Evolutionary conservation across 208 protist species (phyloP), one percentile per base, ranked within the genome.

Genomic region (Plasmodiophora brassicae): DNA sequence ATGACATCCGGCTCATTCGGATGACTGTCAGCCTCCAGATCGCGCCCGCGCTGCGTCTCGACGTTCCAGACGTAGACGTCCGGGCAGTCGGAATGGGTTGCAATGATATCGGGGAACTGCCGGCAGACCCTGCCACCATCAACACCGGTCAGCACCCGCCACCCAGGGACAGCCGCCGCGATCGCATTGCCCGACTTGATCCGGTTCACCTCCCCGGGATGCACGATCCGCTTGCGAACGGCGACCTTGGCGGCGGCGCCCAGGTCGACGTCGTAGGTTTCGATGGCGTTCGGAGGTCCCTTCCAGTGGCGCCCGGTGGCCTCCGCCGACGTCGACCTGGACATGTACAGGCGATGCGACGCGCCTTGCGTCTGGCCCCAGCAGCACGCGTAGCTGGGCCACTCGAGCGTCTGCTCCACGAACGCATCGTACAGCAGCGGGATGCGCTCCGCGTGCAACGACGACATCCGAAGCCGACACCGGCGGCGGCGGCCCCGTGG

Each of bases 141-240:
- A 28, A 57, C 25, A 28, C 25, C 14, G 25, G 14, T 57, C 50
- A 25, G 25, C 50, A n/a, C n/a, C n/a, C n/a, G n/a, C n/a, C n/a
- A n/a, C n/a, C n/a, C n/a, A 57, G 25, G 25, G 25, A 14, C 25
- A 57, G 50, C 50, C 25, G 65, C 20, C 32, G 41, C 20, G 41
- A 78, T 78, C 5, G 65, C 65, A 78, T 38, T 14, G 50, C 14
- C n/a, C 20, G 32, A 78, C 65, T 38, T n/a, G n/a, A 78, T 78
- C 65, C 65, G 65, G n/a, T 78, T 78, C 5, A 78, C 65, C 41
- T 78, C 65, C 10, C 65, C 65, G n/a, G 65, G 65, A 38, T 78
- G 65, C 20, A 78, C n/a, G n/a, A 78, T 36, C 65, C n/a, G 5
- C 65, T 78, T 78, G 5, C 10, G 41, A 78, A 5, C 20, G 65